Percentiles rank a stretch among this genome's conserved stretches.
phyloP scores from a whole-genome alignment of 2,329 filamentous ascomycete species.

The Pestalotiopsis sp. region DNA sequence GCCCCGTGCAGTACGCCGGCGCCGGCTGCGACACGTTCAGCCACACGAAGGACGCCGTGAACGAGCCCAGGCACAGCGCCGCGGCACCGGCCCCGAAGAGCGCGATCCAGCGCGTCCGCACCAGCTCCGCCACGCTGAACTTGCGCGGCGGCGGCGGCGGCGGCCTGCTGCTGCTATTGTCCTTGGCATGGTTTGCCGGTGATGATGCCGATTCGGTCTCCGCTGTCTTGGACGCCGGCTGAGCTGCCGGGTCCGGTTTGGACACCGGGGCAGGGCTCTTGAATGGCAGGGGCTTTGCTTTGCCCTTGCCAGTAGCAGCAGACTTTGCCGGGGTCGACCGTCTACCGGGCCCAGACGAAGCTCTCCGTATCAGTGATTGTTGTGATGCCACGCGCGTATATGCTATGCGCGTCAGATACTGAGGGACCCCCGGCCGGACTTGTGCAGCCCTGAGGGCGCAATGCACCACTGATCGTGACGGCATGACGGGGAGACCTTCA shows the following conservation, averaged over 20 bases:
- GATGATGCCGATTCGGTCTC: background rate
- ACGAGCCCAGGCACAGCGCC: conserved; percentile 50
- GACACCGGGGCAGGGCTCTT: background rate
- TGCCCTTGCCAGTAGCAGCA: background rate
- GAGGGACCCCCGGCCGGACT: background rate
- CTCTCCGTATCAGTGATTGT: background rate
- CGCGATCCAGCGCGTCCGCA: conserved; percentile 42
- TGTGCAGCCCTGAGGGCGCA: background rate
- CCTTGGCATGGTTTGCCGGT: background rate
- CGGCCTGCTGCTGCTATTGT: background rate
- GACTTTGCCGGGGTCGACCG: background rate
- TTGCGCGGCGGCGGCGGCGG: background rate
- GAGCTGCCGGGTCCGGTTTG: background rate
- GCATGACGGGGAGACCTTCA: background rate
- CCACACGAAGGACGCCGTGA: conserved; percentile 36
- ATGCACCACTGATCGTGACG: background rate
- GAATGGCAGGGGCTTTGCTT: background rate
- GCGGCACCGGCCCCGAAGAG: conserved; percentile 49
- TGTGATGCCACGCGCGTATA: background rate
- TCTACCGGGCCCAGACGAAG: background rate
- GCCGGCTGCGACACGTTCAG: conserved; percentile 14
- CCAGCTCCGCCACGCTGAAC: conserved; percentile 24
- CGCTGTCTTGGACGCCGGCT: background rate
- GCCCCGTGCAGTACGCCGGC: conserved; percentile 27
- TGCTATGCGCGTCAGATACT: background rate